phyloP scores from a whole-genome alignment of 257 asterid genomes.

The Solanum habrochaites region DNA sequence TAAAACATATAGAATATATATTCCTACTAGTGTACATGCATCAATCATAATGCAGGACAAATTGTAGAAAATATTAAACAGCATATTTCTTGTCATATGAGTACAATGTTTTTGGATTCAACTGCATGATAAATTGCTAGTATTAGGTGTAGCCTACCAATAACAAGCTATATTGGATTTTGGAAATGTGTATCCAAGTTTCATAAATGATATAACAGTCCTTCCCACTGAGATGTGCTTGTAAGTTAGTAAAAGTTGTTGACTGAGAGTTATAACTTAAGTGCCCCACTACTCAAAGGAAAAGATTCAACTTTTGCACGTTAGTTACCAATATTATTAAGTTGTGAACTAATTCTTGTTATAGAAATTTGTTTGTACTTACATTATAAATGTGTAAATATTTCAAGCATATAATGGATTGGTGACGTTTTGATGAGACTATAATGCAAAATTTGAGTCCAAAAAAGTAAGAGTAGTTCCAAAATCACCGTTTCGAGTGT shows the following conservation, averaged over 20 bases:
- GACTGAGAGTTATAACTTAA: not conserved
- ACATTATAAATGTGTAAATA: not conserved
- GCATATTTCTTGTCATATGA: not conserved
- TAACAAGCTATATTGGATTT: not conserved
- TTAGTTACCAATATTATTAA: not conserved
- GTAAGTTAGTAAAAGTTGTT: not conserved
- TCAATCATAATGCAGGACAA: not conserved
- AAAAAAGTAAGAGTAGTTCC: not conserved
- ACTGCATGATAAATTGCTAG: not conserved
- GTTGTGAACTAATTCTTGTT: not conserved
- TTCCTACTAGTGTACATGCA: not conserved
- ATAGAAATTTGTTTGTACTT: not conserved
- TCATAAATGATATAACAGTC: not conserved
- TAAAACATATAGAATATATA: not conserved
- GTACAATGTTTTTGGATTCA: not conserved
- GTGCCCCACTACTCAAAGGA: not conserved
- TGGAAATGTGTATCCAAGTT: not conserved
- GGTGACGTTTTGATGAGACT: not conserved
- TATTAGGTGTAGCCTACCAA: not conserved
- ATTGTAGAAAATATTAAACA: not conserved
- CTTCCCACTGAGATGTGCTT: not conserved
- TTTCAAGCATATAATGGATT: not conserved
- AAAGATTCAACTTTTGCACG: not conserved
- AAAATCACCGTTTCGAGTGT: no score
- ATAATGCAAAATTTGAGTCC: not conserved